Evolutionary conservation across 345 rosid species (phyloP).

Genomic region (Citrus inodora): DNA sequence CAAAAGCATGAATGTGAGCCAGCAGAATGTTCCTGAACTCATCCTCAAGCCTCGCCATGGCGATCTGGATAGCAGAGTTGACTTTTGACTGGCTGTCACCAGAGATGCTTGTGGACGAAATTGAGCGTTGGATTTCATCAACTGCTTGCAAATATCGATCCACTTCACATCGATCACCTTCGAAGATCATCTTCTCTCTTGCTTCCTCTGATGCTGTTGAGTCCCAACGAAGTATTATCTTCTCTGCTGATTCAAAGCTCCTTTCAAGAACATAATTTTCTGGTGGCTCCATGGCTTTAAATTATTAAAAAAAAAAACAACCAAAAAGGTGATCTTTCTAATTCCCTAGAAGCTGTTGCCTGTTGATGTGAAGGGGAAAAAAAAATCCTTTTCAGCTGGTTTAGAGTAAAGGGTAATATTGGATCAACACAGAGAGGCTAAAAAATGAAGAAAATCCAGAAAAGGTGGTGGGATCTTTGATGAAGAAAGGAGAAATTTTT

Average conservation of each 20-base stretch:
- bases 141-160: conserved; percentile 85
- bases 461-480: background rate
- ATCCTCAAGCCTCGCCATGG: conserved; percentile 96
- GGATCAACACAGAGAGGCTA: background rate
- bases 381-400: background rate
- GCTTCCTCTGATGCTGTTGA: conserved; percentile 87
- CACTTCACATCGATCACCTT: conserved; percentile 65
- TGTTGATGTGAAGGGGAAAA: background rate
- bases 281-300: conserved; percentile 53
- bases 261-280: conserved; percentile 20
- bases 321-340: conserved; percentile 8
- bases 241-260: conserved; percentile 62
- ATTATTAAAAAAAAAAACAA: background rate
- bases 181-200: conserved; percentile 79
- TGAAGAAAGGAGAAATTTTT: background rate
- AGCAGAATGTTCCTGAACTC: conserved; percentile 87
- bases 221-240: conserved; percentile 85
- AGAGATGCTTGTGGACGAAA: conserved; percentile 45
- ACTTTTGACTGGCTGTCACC: conserved; percentile 39
- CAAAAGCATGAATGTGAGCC: conserved; percentile 56
- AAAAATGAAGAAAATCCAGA: background rate
- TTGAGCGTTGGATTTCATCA: conserved; percentile 73
- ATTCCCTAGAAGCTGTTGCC: background rate
- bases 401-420: background rate
- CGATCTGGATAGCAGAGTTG: conserved; percentile 77